Evolutionary conservation across 371 early-diverging fungal species (phyloP), one percentile per base, ranked within the genome.

Genomic region (Rhizomucor pusillus): DNA sequence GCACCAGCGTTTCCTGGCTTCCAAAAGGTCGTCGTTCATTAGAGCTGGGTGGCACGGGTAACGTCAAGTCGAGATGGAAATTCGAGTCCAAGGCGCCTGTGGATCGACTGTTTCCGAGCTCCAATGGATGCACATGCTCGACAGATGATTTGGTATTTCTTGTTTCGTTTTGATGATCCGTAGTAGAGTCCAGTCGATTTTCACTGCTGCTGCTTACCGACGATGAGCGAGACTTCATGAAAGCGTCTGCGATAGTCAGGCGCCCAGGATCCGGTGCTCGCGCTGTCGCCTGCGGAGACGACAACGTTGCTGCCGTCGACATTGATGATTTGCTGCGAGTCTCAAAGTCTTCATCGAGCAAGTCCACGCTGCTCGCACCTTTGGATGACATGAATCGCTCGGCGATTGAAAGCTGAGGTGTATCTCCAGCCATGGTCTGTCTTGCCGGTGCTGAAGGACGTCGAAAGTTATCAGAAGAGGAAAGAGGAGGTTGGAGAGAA

Each of bases 1-100:
- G 65, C 6, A 75, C 71, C 5, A 75, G 50, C 5, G 75, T 75
- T 33, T 75, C 75, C 44, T 75, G 75, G n/a, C 75, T 75, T 5
- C 69, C 75, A 60, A 66, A 75, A 5, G 75, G 75, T 22, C 67
- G 52, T 36, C 43, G 52, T 14, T 50, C 51, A 20, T 51, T 39
- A 19, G 52, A 49, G 9, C 44, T 55, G 44, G 47, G 20, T 5
- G 50, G 57, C 11, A 52, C 23, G 9, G 60, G 55, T 1, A 60
- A 29, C 10, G 57, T 46, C 14, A 62, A 41, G 45, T 62, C 62
- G 14, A 62, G 44, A 23, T 57, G 29, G 46, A 57, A 25, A 13
- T 45, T 23, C 16, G 34, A n/a, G 48, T 25, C 48, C 36, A 56
- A 48, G 14, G 59, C 24, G 54, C 43, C 47, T n/a, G n/a, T n/a